Evolutionary conservation across 129 eudicot genomes (phyloP).

Genomic region (Flaveria ramosissima): DNA sequence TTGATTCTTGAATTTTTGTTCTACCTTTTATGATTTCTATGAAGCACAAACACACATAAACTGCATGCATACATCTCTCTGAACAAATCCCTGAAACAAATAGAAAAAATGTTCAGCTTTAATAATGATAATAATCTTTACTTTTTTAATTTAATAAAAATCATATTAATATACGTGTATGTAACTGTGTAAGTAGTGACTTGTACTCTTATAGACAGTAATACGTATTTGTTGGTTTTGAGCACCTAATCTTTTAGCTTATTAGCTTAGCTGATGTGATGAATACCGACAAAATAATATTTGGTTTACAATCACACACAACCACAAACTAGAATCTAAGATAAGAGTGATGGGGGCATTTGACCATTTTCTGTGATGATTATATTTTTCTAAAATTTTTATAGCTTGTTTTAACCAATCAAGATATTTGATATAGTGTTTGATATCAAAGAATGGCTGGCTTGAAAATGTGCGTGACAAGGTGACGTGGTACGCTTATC

Average conservation of each 20-base stretch:
- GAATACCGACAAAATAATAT: neutral
- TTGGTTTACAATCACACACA: slow-evolving; percentile 33
- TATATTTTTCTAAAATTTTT: neutral
- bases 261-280: neutral
- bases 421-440: slow-evolving; percentile 13
- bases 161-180: no score
- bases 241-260: neutral
- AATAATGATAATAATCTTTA: neutral
- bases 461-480: no score
- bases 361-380: slow-evolving; percentile 17
- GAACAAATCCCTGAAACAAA: slow-evolving; percentile 20
- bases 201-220: no score
- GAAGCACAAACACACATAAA: slow-evolving; percentile 29
- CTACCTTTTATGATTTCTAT: slow-evolving; percentile 37
- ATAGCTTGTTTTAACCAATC: slow-evolving; percentile 9
- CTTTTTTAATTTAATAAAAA: neutral
- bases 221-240: no score
- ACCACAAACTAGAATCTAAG: slow-evolving; percentile 41
- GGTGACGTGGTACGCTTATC: no score
- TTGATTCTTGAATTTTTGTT: slow-evolving; percentile 36
- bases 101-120: neutral
- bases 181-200: no score
- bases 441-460: slow-evolving; percentile 9
- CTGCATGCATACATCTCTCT: slow-evolving; percentile 29
- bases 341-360: slow-evolving; percentile 31